Base-by-base conservation (phyloP, 2,329 filamentous ascomycete genomes). In the Stachybotrys elegans region DNA sequence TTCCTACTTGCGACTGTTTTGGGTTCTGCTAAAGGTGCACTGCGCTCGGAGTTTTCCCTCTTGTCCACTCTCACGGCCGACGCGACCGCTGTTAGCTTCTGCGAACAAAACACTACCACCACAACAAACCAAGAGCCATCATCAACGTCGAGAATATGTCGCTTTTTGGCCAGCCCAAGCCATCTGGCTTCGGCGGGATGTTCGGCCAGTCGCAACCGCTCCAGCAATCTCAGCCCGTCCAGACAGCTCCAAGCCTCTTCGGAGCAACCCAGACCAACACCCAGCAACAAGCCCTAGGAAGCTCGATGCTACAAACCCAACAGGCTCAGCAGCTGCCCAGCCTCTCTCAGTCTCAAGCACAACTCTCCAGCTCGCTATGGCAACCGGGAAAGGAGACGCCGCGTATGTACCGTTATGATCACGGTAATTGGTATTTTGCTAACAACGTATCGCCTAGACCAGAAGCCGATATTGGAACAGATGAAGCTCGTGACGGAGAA, bases 401-500 rank as follows among this genome's bases (percentile, higher is more conserved):
- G 42, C 70, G 75, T 78, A 69, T 43, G 68, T 57, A 17, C 5
- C 32, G 29, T 17, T 43, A 22, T 4, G 31, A 31, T 13, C 27
- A 25, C 9, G 17, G 6, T 34, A 35, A 21, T 21, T 11, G 7
- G 46, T 48, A 36, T 13, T 29, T 9, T 22, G 21, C 12, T 25
- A 23, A 25, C 25, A 21, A 19, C 22, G 14, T 27, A 25, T 36
- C 45, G 14, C 9, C 5, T 41, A 70, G 67, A 70, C 53, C 84
- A 90, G 59, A 89, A 89, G 61, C 79, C 83, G 39, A 78, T 91
- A 36, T 74, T 81, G 17, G 83, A 90, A 45, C 87, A 92, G 62
- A 86, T 91, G 62, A 72, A 76, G 48, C 72, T 81, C 21, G 75
- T 93, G 32, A 70, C 80, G 42, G 72, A 80, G 48, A 90, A 91